Conservation (phyloP, 1,139 yeast species). For the Hemisphaericaspora lyxosophila region DNA sequence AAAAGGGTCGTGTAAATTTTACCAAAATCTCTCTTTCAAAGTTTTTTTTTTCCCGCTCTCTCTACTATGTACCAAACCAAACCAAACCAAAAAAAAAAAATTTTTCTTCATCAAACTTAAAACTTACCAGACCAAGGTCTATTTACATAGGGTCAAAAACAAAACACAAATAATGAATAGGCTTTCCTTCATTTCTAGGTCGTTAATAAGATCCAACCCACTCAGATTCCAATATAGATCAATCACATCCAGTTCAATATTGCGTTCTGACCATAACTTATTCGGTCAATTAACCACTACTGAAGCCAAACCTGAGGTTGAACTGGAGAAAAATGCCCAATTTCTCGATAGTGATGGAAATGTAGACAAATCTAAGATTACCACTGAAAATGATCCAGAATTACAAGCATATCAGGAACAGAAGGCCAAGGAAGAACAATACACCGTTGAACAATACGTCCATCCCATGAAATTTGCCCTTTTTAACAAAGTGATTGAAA, state of each 20-base stretch:
- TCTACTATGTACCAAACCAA: background rate
- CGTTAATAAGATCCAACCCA: slow-evolving; percentile 5
- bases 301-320: slow-evolving; percentile 9
- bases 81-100: slow-evolving; percentile 8
- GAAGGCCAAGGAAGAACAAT: slow-evolving; percentile 30
- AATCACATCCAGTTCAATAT: slow-evolving; percentile 4
- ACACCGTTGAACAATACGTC: slow-evolving; percentile 39
- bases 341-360: slow-evolving; percentile 7
- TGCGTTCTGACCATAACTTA: slow-evolving; percentile 6
- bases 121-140: background rate
- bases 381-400: slow-evolving; percentile 33
- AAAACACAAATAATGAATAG: slow-evolving; percentile 9
- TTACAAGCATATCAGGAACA: slow-evolving; percentile 36
- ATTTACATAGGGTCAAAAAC: background rate
- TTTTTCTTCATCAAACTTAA: slow-evolving; percentile 4
- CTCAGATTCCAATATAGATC: slow-evolving; percentile 1
- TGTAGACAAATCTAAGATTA: slow-evolving; percentile 12
- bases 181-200: slow-evolving; percentile 9
- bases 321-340: slow-evolving; percentile 2
- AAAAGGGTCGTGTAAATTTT: slow-evolving; percentile 1
- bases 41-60: slow-evolving; percentile 6
- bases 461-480: slow-evolving; percentile 74
- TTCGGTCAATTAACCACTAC: slow-evolving; percentile 11
- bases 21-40: background rate
- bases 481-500: slow-evolving; percentile 58